Base-by-base conservation (phyloP, 2,329 filamentous ascomycete genomes). In the Cadophora gregata region DNA sequence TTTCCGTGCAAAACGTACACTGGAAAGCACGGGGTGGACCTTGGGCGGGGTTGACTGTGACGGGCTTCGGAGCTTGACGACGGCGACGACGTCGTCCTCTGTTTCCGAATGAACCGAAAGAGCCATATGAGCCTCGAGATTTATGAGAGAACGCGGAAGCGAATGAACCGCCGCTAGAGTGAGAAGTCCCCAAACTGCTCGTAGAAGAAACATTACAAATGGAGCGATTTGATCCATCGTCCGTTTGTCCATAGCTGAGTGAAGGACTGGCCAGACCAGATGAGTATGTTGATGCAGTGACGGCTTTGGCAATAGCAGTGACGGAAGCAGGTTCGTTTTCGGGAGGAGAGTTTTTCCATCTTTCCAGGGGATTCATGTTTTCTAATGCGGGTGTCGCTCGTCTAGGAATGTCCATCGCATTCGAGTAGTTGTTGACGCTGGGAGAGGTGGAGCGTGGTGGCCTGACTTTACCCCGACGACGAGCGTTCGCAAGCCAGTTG, bases 401-500 rank as follows among this genome's bases (percentile, higher is more conserved):
- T 74, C 85, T 81, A 12, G 93, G 91, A 64, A 97, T 94, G 69
- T 94, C 88, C 69, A 97, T 89, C 5, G 89, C 87, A 64, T 83
- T 82, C 24, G 85, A 85, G 64, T 86, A 85, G 12, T 85, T 85
- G 69, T 83, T 85, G 29, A 87, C 85, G 55, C 71, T 90, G 0
- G 93, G 91, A 4, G 92, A 94, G 21, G 85, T 87, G 33, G 87
- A 88, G 70, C 90, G 85, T 56, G 87, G 88, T 1, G 86, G 83
- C 58, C 89, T 87, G 63, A 91, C 88, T 80, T 97, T 97, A 73
- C 92, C 90, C 69, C 93, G 86, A 65, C 93, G 88, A 51, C 93
- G 88, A 65, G 93, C 93, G 78, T 97, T 97, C 67, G 93, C 93
- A 56, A 97, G 87, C 93, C 93, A 97, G 77, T 96, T 97, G 12